Percentiles rank a stretch among this genome's conserved stretches.
Evolutionary conservation across 73 alveolate genomes (phyloP).

Genomic region (Paramecium sonneborni): DNA sequence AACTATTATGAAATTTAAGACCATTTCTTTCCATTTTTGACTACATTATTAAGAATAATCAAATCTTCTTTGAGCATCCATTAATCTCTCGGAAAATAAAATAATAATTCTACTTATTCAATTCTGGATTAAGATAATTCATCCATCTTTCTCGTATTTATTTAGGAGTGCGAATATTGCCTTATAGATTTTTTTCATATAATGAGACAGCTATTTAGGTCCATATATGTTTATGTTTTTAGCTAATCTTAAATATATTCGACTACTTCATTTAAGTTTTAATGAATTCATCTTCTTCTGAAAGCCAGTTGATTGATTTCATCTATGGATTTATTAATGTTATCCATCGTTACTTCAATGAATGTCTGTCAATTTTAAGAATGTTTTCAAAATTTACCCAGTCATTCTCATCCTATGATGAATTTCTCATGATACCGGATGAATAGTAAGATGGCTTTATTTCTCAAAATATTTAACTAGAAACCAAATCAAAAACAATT

Average conservation of each 20-base stretch:
- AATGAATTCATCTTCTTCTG: slow-evolving; percentile 42
- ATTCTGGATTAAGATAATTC: slow-evolving; percentile 40
- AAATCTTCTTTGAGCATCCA: slow-evolving; percentile 41
- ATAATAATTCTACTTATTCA: background rate
- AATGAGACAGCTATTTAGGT: slow-evolving; percentile 10
- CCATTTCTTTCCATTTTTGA: slow-evolving; percentile 60
- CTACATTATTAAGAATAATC: slow-evolving; percentile 23
- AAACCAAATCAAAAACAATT: slow-evolving; percentile 33
- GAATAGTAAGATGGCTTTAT: background rate
- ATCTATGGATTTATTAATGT: slow-evolving; percentile 27
- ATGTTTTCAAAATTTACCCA: slow-evolving; percentile 32
- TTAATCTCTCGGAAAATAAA: background rate
- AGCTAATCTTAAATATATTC: background rate
- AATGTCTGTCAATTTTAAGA: background rate
- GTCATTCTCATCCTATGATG: slow-evolving; percentile 12
- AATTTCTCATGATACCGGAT: background rate
- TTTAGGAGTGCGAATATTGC: slow-evolving; percentile 32
- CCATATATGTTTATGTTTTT: slow-evolving; percentile 34
- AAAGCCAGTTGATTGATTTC: slow-evolving; percentile 33
- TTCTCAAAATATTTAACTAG: slow-evolving; percentile 5
- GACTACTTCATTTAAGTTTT: background rate
- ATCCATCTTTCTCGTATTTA: slow-evolving; percentile 47
- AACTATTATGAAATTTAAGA: slow-evolving; percentile 50
- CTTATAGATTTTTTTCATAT: slow-evolving; percentile 13
- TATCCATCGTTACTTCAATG: slow-evolving; percentile 22